Conservation (phyloP, 2,329 filamentous ascomycete species). For the Fusarium cyanostomum region DNA sequence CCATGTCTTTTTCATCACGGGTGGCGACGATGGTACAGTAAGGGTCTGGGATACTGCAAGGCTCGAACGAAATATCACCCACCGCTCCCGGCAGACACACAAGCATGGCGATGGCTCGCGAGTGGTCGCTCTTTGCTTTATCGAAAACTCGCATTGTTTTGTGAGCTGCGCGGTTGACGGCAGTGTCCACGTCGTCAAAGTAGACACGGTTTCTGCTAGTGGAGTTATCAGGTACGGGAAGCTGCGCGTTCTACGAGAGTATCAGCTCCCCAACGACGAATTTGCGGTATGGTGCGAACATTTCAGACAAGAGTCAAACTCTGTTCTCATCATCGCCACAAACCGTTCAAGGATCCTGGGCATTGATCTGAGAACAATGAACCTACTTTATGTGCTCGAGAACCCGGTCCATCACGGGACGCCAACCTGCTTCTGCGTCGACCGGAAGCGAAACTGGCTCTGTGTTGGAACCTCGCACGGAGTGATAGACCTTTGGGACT, state of each 20-base stretch:
- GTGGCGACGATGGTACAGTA: constrained; percentile 88
- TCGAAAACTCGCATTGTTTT: constrained; percentile 94
- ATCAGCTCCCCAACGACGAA: constrained; percentile 78
- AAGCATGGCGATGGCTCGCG: constrained; percentile 75
- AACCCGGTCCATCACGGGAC: constrained; percentile 93
- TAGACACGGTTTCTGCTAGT: constrained; percentile 62
- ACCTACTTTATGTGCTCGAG: constrained; percentile 78
- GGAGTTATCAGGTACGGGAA: constrained; percentile 79
- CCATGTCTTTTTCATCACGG: constrained; percentile 94
- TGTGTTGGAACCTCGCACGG: constrained; percentile 92
- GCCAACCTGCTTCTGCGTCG: constrained; percentile 90
- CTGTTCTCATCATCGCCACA: constrained; percentile 86
- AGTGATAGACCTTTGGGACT: constrained; percentile 92
- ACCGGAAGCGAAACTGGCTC: constrained; percentile 88
- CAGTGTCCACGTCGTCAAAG: constrained; percentile 86
- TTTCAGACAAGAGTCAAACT: constrained; percentile 82
- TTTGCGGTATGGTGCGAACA: constrained; percentile 92
- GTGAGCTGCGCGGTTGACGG: constrained; percentile 91
- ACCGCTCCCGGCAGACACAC: constrained; percentile 87
- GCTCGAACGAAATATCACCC: constrained; percentile 89
- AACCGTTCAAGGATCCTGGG: constrained; percentile 85
- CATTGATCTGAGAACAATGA: constrained; percentile 89
- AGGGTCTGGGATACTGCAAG: constrained; percentile 93
- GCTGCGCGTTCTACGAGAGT: constrained; percentile 78
- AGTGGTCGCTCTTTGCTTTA: constrained; percentile 85